Evolutionary conservation across 2,329 filamentous ascomycete species (phyloP).

Genomic region (Aaosphaeria arxii): DNA sequence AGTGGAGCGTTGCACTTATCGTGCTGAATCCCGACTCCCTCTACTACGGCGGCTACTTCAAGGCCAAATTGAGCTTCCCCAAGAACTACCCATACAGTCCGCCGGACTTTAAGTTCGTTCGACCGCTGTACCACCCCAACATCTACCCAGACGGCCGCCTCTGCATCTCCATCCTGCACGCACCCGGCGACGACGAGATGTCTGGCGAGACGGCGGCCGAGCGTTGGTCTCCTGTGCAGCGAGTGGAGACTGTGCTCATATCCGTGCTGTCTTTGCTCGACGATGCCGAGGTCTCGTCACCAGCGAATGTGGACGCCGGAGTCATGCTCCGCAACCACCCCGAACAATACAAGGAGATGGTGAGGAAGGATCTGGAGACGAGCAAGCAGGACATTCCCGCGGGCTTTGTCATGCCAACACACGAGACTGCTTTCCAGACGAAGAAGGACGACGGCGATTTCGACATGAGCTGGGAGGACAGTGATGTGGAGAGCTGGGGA

Average conservation of each 20-base stretch:
- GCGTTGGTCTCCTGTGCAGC: constrained; percentile 91
- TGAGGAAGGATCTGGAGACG: constrained; percentile 65
- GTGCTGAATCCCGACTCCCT: constrained; percentile 88
- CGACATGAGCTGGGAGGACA: constrained; percentile 45
- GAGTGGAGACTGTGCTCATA: constrained; percentile 90
- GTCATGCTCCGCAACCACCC: constrained; percentile 78
- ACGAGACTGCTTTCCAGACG: constrained; percentile 59
- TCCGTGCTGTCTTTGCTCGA: constrained; percentile 90
- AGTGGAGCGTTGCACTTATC: constrained; percentile 85
- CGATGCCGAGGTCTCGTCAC: constrained; percentile 88
- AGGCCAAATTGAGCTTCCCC: constrained; percentile 84
- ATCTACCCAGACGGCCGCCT: constrained; percentile 87
- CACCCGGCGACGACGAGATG: constrained; percentile 86
- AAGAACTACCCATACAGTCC: constrained; percentile 86
- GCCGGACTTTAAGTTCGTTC: constrained; percentile 79
- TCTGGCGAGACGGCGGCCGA: constrained; percentile 88
- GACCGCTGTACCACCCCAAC: constrained; percentile 85
- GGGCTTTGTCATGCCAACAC: constrained; percentile 79
- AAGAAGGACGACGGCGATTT: constrained; percentile 65
- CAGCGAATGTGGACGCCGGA: constrained; percentile 91
- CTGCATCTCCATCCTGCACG: constrained; percentile 95
- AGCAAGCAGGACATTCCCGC: constrained; percentile 78
- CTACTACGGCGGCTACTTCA: constrained; percentile 92
- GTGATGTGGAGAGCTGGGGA: constrained; percentile 67
- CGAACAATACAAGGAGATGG: constrained; percentile 65